phyloP scores from a whole-genome alignment of 73 alveolate species.

The Symbiodinium natans region DNA sequence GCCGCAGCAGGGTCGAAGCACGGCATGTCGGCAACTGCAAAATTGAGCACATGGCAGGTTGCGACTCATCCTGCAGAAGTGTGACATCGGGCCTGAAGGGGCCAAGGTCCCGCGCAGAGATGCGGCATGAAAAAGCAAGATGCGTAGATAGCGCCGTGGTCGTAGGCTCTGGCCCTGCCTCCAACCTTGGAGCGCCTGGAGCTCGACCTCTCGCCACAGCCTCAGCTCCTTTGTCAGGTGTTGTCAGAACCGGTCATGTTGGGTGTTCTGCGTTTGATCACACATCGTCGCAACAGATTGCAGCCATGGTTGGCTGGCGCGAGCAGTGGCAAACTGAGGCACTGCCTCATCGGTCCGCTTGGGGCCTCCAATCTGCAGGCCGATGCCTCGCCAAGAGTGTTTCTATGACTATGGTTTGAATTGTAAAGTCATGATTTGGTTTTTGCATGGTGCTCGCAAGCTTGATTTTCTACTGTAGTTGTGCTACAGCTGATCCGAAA shows the following conservation, averaged over 20 bases:
- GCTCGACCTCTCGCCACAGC: not conserved
- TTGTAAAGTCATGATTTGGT: no score
- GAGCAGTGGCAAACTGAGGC: no score
- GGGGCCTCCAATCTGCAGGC: conserved; percentile 59
- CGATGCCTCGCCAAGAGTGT: no score
- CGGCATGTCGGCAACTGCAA: no score
- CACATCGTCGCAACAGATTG: not conserved
- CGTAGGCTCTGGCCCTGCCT: conserved; percentile 53
- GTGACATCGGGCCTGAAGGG: conserved; percentile 73
- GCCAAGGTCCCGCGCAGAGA: conserved; percentile 5
- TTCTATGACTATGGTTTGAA: no score
- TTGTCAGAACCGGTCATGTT: not conserved
- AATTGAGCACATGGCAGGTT: no score
- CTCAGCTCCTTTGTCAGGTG: not conserved
- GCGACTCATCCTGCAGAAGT: conserved; percentile 70
- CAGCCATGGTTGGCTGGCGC: no score
- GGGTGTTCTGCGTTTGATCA: not conserved
- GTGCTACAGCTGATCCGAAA: no score
- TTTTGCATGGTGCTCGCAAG: no score
- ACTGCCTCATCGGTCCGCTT: conserved; percentile 41
- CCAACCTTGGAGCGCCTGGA: conserved; percentile 45
- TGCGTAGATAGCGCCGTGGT: no score
- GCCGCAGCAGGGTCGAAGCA: not conserved
- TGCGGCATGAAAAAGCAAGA: no score
- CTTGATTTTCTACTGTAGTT: no score